Conservation (phyloP, 371 early-diverging fungal genomes). For the Ordospora pajunii region DNA sequence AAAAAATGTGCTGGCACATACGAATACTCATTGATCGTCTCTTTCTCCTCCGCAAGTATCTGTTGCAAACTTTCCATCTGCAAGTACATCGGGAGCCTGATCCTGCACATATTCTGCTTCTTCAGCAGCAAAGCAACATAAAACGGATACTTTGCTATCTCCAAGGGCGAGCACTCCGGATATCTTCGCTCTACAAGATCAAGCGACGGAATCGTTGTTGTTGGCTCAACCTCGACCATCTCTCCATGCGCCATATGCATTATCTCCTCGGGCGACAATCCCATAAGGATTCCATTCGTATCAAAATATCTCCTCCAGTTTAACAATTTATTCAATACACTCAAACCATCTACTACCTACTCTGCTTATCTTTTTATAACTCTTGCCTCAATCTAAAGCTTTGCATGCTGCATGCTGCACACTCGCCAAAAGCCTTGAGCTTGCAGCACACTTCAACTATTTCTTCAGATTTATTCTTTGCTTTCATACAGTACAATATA, state of each 20-base stretch:
- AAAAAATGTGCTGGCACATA: constrained; percentile 40
- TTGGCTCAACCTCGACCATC: constrained; percentile 41
- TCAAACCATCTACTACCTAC: too few species aligned
- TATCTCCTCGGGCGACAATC: constrained; percentile 19
- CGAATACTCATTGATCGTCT: constrained; percentile 32
- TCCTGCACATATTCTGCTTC: constrained; percentile 16
- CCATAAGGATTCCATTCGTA: background rate
- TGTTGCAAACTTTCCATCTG: background rate
- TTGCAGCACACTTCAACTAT: too few species aligned
- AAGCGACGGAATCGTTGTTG: background rate
- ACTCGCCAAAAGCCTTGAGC: too few species aligned
- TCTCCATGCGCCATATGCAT: constrained; percentile 23
- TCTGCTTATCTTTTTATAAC: too few species aligned
- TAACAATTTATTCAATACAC: too few species aligned
- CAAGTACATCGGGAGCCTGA: constrained; percentile 35
- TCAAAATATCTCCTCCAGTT: background rate
- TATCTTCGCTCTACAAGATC: constrained; percentile 1
- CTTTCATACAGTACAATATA: constrained; percentile 1
- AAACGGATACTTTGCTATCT: constrained; percentile 31
- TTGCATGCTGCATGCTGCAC: too few species aligned
- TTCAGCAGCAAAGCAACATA: constrained; percentile 46
- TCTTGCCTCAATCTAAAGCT: too few species aligned
- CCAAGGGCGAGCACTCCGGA: constrained; percentile 5
- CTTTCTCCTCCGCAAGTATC: constrained; percentile 16
- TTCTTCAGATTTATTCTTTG: too few species aligned